Base-by-base conservation (phyloP, 2,329 filamentous ascomycete genomes). In the Capronia americana region DNA sequence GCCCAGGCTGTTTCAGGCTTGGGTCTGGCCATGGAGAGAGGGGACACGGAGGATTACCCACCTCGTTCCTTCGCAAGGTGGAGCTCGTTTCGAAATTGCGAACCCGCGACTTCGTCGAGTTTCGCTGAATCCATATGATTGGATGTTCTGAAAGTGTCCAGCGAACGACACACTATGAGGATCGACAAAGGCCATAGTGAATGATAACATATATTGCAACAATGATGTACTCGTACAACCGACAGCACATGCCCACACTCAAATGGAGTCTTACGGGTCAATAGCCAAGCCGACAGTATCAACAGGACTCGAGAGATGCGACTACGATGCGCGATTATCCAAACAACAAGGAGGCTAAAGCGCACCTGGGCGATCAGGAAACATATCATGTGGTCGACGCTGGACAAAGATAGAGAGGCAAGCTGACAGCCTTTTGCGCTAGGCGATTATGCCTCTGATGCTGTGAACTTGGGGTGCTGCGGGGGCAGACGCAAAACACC, bases 11-110 rank as follows among this genome's bases (percentile, higher is more conserved):
- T 51, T 51, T 51, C 48, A 51, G 48, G 53, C 28, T 28, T 55
- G 53, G 26, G 28, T 28, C 28, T 24, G 53, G n/a, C 53, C 28
- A 5, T 34, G 28, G 8, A 20, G 23, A 14, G 14, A n/a, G 17
- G 24, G n/a, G 24, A 3, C 24, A 55, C n/a, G 28, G 55, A n/a
- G 17, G 2, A 57, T 17, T n/a, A 57, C 17, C 34, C 55, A 30
- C 55, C 20, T 32, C 54, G 54, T 57, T 32, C 55, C 55, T 26
- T 44, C n/a, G n/a, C 55, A 44, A 57, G 20, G 55, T 57, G 55
- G 55, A 57, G 55, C 11, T 57, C 32, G 55, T 44, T 57, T 57
- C 55, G 55, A 57, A 57, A 57, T 57, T 57, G 55, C 55, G 20
- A 28, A 17, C 34, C 24, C 28, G 28, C 53, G 11, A 11, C 20